Evolutionary conservation across 2,329 filamentous ascomycete species (phyloP), one percentile per base, ranked within the genome.

Genomic region (Nigrospora oryzae): DNA sequence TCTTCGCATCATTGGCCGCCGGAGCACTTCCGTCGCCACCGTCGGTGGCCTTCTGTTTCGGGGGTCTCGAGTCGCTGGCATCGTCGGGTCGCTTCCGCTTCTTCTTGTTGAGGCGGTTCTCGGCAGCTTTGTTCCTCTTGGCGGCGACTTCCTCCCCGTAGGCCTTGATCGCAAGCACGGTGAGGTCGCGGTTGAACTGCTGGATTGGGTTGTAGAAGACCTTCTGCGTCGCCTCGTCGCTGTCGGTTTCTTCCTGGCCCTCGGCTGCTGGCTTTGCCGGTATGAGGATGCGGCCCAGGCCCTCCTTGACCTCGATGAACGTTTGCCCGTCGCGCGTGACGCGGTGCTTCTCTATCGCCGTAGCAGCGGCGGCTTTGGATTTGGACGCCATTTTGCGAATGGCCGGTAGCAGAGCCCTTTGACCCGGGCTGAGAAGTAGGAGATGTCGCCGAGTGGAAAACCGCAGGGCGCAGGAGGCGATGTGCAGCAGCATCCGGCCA

Each of bases 161-260:
- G 0, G 86, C 86, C 58, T 87, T 88, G 63, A 98, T 95, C 1
- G 89, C 89, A 13, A 98, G 75, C 23, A 96, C 88, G 49, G 89
- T 96, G 52, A 98, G 67, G 61, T 98, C 93, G 39, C 94, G 85
- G 65, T 98, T 98, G 73, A 97, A 98, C 62, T 98, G 93, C 62
- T 98, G 93, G 44, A 98, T 96, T 0, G 93, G 91, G 56, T 98
- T 98, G 75, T 98, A 98, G 61, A 98, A 98, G 45, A 98, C 94
- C 56, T 91, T 85, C 54, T 83, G 77, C 35, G 81, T 73, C 54
- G 80, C 74, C 42, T 82, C 76, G 47, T 75, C 69, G 56, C 79
- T 76, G 40, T 56, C 23, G 31, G 51, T 45, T 23, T 54, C 51
- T 33, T 63, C 62, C 23, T 53, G 55, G 13, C 53, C 49, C 17